phyloP scores from a whole-genome alignment of 441 rosid genomes.

The Gossypium gossypioides region DNA sequence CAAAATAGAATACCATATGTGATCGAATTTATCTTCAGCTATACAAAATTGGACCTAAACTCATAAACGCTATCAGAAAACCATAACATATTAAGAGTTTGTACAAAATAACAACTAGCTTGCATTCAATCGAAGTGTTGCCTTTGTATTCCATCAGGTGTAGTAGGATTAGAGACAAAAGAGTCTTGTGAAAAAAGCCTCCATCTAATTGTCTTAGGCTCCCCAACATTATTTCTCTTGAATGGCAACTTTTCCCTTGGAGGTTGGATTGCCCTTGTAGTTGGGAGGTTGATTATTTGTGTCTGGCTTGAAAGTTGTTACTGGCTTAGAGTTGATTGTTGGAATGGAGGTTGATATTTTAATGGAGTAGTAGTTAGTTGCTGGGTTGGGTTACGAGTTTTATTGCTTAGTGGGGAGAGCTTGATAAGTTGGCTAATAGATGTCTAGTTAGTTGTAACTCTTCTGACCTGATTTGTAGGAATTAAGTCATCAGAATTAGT shows the following conservation, averaged over 20 bases:
- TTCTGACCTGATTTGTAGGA: neutral
- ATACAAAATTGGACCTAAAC: neutral
- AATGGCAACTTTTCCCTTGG: neutral
- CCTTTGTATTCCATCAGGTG: neutral
- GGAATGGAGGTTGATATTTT: neutral
- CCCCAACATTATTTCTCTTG: neutral
- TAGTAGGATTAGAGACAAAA: neutral
- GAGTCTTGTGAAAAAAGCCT: neutral
- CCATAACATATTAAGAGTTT: neutral
- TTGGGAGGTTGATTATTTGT: neutral
- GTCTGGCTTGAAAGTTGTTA: neutral
- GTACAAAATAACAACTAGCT: neutral
- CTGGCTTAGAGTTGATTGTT: neutral
- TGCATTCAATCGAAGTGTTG: neutral
- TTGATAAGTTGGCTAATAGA: neutral
- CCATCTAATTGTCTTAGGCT: neutral
- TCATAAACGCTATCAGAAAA: neutral
- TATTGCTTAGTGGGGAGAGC: neutral
- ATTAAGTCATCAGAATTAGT: neutral
- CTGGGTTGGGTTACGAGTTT: neutral
- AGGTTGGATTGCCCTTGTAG: neutral
- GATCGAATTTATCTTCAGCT: neutral
- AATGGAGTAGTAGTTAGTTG: neutral
- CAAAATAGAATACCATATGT: neutral
- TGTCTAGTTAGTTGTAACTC: neutral